A percentile compares a stretch with the other conserved stretches of the same genome.
Conservation (phyloP, 192 early-diverging fungal genomes). For the Coemansia sp. region DNA sequence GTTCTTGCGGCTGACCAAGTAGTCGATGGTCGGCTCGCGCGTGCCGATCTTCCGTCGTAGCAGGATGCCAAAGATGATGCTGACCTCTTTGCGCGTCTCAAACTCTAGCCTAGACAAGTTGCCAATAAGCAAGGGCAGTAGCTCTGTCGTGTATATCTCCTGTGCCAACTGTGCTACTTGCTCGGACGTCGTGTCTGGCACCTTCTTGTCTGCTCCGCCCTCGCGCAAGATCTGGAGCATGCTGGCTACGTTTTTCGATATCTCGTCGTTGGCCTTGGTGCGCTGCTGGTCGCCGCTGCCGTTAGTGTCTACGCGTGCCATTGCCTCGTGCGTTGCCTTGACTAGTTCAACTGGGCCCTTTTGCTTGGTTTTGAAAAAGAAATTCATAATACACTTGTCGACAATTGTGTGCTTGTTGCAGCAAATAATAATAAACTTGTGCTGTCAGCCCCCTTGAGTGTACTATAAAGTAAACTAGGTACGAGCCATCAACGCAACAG, state of each 20-base stretch:
- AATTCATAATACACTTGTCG: constrained; percentile 60
- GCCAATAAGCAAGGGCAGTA: constrained; percentile 84
- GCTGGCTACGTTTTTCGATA: constrained; percentile 88
- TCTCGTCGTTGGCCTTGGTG: constrained; percentile 92
- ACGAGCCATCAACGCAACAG: constrained; percentile 2
- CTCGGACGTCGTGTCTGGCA: constrained; percentile 68
- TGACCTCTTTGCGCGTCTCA: constrained; percentile 91
- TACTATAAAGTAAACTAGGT: not conserved
- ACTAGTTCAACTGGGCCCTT: constrained; percentile 91
- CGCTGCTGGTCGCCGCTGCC: constrained; percentile 60
- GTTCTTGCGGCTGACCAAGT: constrained; percentile 82
- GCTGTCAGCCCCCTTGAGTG: constrained; percentile 11
- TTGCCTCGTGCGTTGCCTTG: constrained; percentile 81
- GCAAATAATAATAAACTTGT: constrained; percentile 5
- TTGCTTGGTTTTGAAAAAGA: constrained; percentile 80
- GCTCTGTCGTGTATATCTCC: constrained; percentile 92
- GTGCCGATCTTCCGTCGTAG: constrained; percentile 93
- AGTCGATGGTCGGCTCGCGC: constrained; percentile 95
- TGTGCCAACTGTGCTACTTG: constrained; percentile 92
- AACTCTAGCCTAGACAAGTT: constrained; percentile 96
- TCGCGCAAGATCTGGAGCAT: constrained; percentile 96
- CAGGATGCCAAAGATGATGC: constrained; percentile 96
- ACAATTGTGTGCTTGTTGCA: not conserved
- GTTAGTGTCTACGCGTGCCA: constrained; percentile 65
- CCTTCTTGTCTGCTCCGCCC: constrained; percentile 78